Conservation (phyloP, 2,329 filamentous ascomycete genomes). For the Dactylonectria macrodidyma region DNA sequence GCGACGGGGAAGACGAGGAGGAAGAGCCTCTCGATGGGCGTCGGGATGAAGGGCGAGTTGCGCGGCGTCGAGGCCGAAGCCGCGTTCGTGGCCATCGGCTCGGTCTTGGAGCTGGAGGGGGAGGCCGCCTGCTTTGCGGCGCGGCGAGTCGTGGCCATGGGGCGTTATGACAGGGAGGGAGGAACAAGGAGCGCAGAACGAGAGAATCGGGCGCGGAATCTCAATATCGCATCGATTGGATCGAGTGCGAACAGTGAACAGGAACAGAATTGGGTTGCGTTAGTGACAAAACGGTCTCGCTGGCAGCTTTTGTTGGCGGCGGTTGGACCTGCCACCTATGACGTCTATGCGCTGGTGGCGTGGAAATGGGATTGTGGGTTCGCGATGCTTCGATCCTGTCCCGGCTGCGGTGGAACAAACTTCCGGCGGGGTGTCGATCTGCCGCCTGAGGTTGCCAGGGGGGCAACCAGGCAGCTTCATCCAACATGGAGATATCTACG, state of each 20-base stretch:
- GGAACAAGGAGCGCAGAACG: constrained; percentile 8
- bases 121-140: constrained; percentile 40
- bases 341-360: constrained; percentile 42
- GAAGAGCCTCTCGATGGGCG: constrained; percentile 74
- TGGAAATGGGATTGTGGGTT: constrained; percentile 28
- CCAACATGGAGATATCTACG: not conserved
- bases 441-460: too few species aligned
- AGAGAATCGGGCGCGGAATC: not conserved
- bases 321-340: constrained; percentile 37
- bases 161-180: not conserved
- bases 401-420: constrained; percentile 35
- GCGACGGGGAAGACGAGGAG: constrained; percentile 82
- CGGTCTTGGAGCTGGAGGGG: constrained; percentile 18
- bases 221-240: constrained; percentile 12
- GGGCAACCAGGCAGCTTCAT: not conserved
- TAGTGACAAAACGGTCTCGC: constrained; percentile 27
- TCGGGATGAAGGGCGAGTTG: constrained; percentile 76
- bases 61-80: constrained; percentile 50
- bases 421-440: constrained; percentile 25
- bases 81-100: constrained; percentile 31
- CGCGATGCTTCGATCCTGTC: constrained; percentile 6
- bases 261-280: constrained; percentile 11
- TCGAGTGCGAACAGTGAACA: not conserved
- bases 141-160: constrained; percentile 50
- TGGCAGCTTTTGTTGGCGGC: constrained; percentile 35